phyloP scores from a whole-genome alignment of 2,329 filamentous ascomycete genomes.

The Verticillium nubilum region DNA sequence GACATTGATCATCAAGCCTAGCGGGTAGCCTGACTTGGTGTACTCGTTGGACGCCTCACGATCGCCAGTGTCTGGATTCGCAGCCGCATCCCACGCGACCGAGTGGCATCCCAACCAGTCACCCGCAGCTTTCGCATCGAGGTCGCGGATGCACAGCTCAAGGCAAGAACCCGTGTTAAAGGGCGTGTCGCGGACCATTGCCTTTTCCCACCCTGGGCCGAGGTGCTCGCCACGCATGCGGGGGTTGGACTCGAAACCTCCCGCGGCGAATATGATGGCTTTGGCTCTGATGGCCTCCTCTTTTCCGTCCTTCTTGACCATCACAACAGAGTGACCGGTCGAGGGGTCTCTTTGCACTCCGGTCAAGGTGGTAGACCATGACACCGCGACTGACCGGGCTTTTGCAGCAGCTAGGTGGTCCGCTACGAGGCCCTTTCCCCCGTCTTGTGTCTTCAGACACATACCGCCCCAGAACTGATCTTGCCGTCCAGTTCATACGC shows the following conservation, averaged over 20 bases:
- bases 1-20: constrained; percentile 59
- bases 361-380: constrained; percentile 40
- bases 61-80: constrained; percentile 48
- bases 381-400: constrained; percentile 34
- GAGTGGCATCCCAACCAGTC: constrained; percentile 63
- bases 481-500: constrained; percentile 57
- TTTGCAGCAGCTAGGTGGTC: constrained; percentile 39
- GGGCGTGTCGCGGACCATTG: constrained; percentile 56
- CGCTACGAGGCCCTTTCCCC: constrained; percentile 52
- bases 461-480: constrained; percentile 63
- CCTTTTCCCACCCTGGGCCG: constrained; percentile 58
- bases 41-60: constrained; percentile 58
- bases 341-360: constrained; percentile 26
- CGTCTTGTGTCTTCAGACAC: constrained; percentile 51
- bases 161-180: constrained; percentile 59
- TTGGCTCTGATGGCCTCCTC: constrained; percentile 23
- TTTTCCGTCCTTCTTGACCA: constrained; percentile 22
- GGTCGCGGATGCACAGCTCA: constrained; percentile 42
- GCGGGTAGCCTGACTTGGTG: constrained; percentile 64
- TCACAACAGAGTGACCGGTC: constrained; percentile 21
- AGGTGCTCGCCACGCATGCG: constrained; percentile 46
- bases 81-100: constrained; percentile 60
- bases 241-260: constrained; percentile 59
- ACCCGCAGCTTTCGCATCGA: constrained; percentile 46
- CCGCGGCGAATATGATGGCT: constrained; percentile 50